Conservation (phyloP, 441 rosid species). For the Heliophila coronopifolia region DNA sequence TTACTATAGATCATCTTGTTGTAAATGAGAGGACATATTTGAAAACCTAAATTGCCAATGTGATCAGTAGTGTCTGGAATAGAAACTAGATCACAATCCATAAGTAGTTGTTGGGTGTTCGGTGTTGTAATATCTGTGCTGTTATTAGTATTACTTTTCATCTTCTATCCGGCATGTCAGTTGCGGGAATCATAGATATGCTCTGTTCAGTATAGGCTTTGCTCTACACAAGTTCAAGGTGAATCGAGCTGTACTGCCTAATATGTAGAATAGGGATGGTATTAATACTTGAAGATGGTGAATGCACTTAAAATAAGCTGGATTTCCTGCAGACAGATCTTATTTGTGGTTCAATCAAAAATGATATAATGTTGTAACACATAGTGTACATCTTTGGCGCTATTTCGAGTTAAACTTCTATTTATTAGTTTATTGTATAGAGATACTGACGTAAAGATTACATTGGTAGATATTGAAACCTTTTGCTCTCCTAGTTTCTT, state of each 20-base stretch:
- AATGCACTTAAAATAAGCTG: neutral
- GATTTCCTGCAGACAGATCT: neutral
- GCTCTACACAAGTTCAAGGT: neutral
- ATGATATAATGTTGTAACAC: too few species aligned
- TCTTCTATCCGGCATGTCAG: neutral
- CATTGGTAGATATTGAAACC: neutral
- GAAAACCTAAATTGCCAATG: neutral
- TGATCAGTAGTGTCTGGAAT: neutral
- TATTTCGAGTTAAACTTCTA: neutral
- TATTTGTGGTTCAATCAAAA: neutral
- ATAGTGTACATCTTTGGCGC: too few species aligned
- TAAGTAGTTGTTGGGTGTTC: neutral
- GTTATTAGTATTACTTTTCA: neutral
- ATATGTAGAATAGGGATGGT: neutral
- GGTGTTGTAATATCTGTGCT: neutral
- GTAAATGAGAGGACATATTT: neutral
- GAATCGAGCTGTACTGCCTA: neutral
- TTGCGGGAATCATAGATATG: neutral
- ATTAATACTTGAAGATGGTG: neutral
- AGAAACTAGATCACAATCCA: neutral
- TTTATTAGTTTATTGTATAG: neutral
- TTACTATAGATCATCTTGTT: neutral
- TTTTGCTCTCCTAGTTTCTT: neutral
- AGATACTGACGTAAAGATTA: neutral
- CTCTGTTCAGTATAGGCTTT: neutral